A percentile compares a stretch with the other conserved stretches of the same genome.
Evolutionary conservation across 2,329 filamentous ascomycete genomes (phyloP).

Genomic region (Ophioceras dolichostomum): DNA sequence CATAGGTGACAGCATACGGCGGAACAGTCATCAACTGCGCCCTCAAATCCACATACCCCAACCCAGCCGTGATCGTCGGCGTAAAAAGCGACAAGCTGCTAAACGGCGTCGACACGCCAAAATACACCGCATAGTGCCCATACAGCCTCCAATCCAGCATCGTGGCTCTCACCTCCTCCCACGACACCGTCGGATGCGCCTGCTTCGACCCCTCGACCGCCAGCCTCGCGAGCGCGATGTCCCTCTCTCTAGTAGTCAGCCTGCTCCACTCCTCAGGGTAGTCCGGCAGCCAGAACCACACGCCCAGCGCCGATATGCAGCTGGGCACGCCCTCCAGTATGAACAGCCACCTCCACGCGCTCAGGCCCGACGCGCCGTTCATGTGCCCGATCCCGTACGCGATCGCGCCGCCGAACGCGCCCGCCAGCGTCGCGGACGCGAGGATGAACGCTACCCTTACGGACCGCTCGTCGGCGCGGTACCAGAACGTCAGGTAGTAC

Average conservation of each 20-base stretch:
- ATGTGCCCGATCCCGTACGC: slow-evolving; percentile 63
- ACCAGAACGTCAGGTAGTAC: slow-evolving; percentile 63
- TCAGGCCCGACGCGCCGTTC: slow-evolving; percentile 46
- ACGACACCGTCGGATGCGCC: slow-evolving; percentile 48
- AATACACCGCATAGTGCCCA: slow-evolving; percentile 46
- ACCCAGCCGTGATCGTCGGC: slow-evolving; percentile 45
- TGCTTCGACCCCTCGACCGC: slow-evolving; percentile 37
- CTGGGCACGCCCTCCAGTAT: slow-evolving; percentile 32
- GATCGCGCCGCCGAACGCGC: slow-evolving; percentile 61
- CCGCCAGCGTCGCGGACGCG: slow-evolving; percentile 55
- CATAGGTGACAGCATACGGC: slow-evolving; percentile 49
- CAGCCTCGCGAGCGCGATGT: slow-evolving; percentile 34
- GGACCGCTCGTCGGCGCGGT: slow-evolving; percentile 57
- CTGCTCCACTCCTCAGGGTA: slow-evolving; percentile 53
- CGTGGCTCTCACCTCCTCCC: slow-evolving; percentile 57
- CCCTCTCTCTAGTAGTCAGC: slow-evolving; percentile 46
- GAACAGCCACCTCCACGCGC: slow-evolving; percentile 63
- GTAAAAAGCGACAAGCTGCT: slow-evolving; percentile 49
- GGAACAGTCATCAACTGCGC: slow-evolving; percentile 57
- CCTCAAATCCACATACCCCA: slow-evolving; percentile 34
- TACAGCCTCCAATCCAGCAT: slow-evolving; percentile 56
- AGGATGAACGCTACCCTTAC: slow-evolving; percentile 63
- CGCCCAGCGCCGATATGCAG: slow-evolving; percentile 40
- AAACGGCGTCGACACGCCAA: slow-evolving; percentile 40
- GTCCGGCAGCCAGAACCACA: slow-evolving; percentile 53